These are phyloP conservation scores for Saccharomycopsis phalli DNA, from an alignment of 1,139 yeast genomes.

Conservation along the genomic window DNA sequence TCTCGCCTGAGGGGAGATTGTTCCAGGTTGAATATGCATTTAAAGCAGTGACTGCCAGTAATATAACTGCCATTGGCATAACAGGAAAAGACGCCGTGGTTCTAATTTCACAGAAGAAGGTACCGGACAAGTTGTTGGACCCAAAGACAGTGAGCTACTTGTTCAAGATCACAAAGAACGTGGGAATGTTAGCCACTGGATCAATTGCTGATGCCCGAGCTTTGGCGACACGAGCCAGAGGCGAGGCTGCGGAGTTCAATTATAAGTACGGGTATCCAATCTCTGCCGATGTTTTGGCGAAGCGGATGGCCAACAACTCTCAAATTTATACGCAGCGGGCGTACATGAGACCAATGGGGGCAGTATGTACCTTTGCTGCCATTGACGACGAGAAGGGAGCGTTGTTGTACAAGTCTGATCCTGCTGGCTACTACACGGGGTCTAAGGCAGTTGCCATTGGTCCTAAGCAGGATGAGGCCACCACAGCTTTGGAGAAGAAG, in stretches of 20 bases:
- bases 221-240: slow-evolving; percentile 79
- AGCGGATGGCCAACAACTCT: slow-evolving; percentile 89
- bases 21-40: slow-evolving; percentile 97
- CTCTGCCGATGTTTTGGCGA: slow-evolving; percentile 91
- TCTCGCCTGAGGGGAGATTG: slow-evolving; percentile 96
- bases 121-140: slow-evolving; percentile 89
- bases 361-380: slow-evolving; percentile 79
- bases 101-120: slow-evolving; percentile 86
- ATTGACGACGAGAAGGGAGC: slow-evolving; percentile 89
- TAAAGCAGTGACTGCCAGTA: slow-evolving; percentile 91
- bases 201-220: slow-evolving; percentile 95
- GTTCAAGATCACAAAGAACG: slow-evolving; percentile 68
- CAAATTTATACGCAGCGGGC: slow-evolving; percentile 97
- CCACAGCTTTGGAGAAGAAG: slow-evolving; percentile 84
- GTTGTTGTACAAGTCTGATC: slow-evolving; percentile 87
- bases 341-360: slow-evolving; percentile 98
- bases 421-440: slow-evolving; percentile 93
- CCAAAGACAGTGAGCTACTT: slow-evolving; percentile 77
- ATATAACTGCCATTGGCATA: slow-evolving; percentile 80
- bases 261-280: slow-evolving; percentile 94
- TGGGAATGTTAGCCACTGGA: slow-evolving; percentile 93
- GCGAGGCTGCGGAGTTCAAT: slow-evolving; percentile 91
- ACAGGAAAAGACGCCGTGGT: slow-evolving; percentile 88
- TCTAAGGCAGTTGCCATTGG: slow-evolving; percentile 93
- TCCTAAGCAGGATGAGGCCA: slow-evolving; percentile 94